A percentile compares a stretch with the other conserved stretches of the same genome.
phyloP scores from a whole-genome alignment of 2,329 filamentous ascomycete species.

The Xylariaceae sp. region DNA sequence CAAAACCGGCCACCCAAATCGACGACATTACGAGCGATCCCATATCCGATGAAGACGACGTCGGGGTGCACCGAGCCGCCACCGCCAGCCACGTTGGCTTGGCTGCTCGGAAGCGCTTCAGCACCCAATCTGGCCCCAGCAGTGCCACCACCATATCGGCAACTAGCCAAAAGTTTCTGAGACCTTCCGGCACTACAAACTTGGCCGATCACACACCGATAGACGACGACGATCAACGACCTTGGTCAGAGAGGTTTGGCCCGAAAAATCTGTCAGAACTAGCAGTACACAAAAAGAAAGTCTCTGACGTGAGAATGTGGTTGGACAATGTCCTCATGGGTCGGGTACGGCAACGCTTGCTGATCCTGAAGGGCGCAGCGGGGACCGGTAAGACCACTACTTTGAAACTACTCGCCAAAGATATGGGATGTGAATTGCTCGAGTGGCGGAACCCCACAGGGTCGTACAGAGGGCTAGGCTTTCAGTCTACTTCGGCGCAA shows the following conservation, averaged over 20 bases:
- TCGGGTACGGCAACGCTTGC: constrained; percentile 64
- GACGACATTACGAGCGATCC: constrained; percentile 55
- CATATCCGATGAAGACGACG: constrained; percentile 61
- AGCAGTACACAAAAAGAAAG: constrained; percentile 92
- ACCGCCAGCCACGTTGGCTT: constrained; percentile 54
- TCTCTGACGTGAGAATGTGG: constrained; percentile 81
- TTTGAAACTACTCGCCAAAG: constrained; percentile 70
- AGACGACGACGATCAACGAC: constrained; percentile 58
- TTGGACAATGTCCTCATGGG: constrained; percentile 71
- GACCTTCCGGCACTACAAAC: constrained; percentile 32
- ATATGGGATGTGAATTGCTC: constrained; percentile 73
- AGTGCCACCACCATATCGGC: constrained; percentile 13
- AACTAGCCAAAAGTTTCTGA: constrained; percentile 53
- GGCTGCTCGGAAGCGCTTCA: constrained; percentile 53
- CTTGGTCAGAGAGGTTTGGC: constrained; percentile 85
- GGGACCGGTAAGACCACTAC: constrained; percentile 94
- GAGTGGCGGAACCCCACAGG: constrained; percentile 87
- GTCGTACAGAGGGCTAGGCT: constrained; percentile 57
- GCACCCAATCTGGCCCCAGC: constrained; percentile 29
- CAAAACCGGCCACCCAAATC: constrained; percentile 32
- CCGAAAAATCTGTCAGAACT: constrained; percentile 76
- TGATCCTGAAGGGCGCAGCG: constrained; percentile 85
- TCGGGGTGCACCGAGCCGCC: constrained; percentile 49
- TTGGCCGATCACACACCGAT: constrained; percentile 24
- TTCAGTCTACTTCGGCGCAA: constrained; percentile 69